Evolutionary conservation across 345 rosid genomes (phyloP).

Genomic region (Eucalyptus leucophloia): DNA sequence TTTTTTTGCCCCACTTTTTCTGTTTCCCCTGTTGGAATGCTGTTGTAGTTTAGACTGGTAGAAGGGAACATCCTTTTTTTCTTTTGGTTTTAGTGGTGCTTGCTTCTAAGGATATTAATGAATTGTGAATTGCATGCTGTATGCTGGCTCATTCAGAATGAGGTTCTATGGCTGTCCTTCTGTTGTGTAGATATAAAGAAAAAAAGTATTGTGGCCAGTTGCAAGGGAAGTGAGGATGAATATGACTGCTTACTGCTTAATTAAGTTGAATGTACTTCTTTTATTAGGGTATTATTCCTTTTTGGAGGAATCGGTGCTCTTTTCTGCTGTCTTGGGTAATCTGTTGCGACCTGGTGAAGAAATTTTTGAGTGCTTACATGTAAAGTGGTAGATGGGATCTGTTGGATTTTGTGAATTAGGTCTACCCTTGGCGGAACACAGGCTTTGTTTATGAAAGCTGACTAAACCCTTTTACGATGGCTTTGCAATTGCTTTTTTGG

Average conservation of each 20-base stretch:
- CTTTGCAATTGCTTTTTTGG: neutral
- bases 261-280: neutral
- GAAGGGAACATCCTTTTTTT: neutral
- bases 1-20: too few species aligned
- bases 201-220: neutral
- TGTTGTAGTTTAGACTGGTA: neutral
- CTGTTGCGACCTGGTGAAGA: neutral
- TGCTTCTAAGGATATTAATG: neutral
- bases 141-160: neutral
- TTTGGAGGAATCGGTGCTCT: neutral
- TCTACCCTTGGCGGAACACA: neutral
- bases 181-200: neutral
- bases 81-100: neutral
- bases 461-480: neutral
- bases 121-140: neutral
- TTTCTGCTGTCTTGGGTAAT: neutral
- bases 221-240: neutral
- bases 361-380: neutral
- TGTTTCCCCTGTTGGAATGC: neutral
- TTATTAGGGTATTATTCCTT: neutral
- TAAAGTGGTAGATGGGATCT: neutral
- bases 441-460: neutral
- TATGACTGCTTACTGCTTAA: neutral
- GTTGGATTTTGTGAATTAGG: neutral
- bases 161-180: neutral